These are phyloP conservation scores for Botrytis hyacinthi DNA, from an alignment of 2,329 filamentous ascomycete genomes.

Conservation along the genomic window DNA sequence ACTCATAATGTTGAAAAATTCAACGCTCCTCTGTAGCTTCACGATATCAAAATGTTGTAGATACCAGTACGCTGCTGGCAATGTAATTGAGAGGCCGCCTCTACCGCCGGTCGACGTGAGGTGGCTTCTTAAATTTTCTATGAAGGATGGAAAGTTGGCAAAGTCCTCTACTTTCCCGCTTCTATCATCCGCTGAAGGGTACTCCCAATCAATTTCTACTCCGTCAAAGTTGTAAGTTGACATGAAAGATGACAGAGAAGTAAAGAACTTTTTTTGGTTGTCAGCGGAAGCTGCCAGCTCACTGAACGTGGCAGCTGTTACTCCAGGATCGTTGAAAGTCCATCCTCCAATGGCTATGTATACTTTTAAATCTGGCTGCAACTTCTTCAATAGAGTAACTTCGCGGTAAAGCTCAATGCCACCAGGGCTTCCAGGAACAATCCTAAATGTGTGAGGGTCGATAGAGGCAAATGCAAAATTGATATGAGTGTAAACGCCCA, in stretches of 20 bases:
- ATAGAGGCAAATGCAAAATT: too few relatives aligned
- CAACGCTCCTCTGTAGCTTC: too few relatives aligned
- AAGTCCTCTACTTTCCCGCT: conserved; percentile 41
- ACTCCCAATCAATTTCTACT: conserved; percentile 16
- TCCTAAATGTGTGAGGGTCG: too few relatives aligned
- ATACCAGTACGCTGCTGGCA: too few relatives aligned
- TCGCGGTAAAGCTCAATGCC: too few relatives aligned
- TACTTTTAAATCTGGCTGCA: conserved; percentile 17
- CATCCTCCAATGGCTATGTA: conserved; percentile 27
- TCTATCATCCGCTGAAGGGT: conserved; percentile 39
- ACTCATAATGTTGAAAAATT: too few relatives aligned
- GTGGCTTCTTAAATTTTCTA: background rate
- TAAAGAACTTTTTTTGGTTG: background rate
- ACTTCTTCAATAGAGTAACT: too few relatives aligned
- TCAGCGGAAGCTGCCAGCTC: background rate
- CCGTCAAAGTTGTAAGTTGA: background rate
- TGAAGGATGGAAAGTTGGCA: conserved; percentile 32
- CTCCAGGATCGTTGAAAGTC: conserved; percentile 24
- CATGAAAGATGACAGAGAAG: background rate
- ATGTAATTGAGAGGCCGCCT: too few relatives aligned
- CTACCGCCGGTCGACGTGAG: conserved; percentile 26
- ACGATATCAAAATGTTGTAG: too few relatives aligned
- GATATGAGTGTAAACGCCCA: too few relatives aligned
- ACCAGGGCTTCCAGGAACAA: too few relatives aligned
- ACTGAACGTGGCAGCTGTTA: background rate